Evolutionary conservation across 805 yeast genomes (phyloP).

Genomic region (Candida loeiensis): DNA sequence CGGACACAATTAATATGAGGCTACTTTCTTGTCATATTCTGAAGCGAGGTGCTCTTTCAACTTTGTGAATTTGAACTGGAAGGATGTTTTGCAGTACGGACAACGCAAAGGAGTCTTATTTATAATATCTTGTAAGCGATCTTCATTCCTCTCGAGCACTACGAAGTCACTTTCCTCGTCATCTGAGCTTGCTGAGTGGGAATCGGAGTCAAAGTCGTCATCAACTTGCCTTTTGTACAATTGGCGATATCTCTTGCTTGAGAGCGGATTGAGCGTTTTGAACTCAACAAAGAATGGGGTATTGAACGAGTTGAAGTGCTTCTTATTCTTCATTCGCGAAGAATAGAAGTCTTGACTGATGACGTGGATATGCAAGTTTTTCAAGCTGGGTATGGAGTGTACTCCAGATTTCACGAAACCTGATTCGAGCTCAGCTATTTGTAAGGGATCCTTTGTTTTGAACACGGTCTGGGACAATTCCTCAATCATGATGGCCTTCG

Average conservation of each 20-base stretch:
- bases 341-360: constrained; percentile 63
- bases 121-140: constrained; percentile 12
- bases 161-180: constrained; percentile 7
- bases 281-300: constrained; percentile 61
- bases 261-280: constrained; percentile 35
- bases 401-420: constrained; percentile 52
- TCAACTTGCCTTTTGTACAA: constrained; percentile 2
- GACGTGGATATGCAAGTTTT: constrained; percentile 70
- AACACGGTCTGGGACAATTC: constrained; percentile 14
- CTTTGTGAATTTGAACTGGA: constrained; percentile 22
- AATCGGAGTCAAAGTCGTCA: constrained; percentile 10
- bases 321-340: constrained; percentile 50
- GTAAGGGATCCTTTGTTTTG: constrained; percentile 9
- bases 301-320: constrained; percentile 70
- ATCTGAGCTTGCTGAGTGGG: constrained; percentile 6
- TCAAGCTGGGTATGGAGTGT: constrained; percentile 68
- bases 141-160: constrained; percentile 9
- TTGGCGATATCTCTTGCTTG: constrained; percentile 6
- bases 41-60: constrained; percentile 27
- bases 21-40: constrained; percentile 10
- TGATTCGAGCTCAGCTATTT: constrained; percentile 17
- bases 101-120: constrained; percentile 25
- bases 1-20: neutral
- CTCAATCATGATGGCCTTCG: constrained; percentile 28
- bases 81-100: constrained; percentile 23